These are phyloP conservation scores for Starmerella tilneyi DNA, from an alignment of 805 yeast species.

Conservation along the genomic window DNA sequence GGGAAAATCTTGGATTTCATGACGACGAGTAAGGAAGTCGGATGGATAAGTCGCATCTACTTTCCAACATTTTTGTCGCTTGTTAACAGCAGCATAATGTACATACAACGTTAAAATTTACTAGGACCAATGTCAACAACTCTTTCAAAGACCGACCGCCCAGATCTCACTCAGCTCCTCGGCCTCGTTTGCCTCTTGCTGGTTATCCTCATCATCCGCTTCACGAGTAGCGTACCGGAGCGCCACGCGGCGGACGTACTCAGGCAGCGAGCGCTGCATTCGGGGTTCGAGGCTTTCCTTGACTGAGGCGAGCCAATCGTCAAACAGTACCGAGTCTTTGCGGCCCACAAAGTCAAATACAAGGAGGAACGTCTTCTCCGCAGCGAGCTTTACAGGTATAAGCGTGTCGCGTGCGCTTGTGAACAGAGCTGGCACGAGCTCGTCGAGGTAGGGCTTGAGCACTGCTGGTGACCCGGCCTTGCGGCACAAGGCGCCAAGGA, in stretches of 20 bases:
- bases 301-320: constrained; percentile 46
- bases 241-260: constrained; percentile 87
- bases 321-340: constrained; percentile 42
- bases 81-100: no score
- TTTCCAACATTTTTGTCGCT: not conserved
- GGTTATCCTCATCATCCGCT: constrained; percentile 64
- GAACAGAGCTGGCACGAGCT: constrained; percentile 63
- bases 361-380: constrained; percentile 77
- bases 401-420: constrained; percentile 75
- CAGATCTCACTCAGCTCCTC: constrained; percentile 41
- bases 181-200: constrained; percentile 65
- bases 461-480: constrained; percentile 47
- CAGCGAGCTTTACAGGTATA: constrained; percentile 87
- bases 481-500: constrained; percentile 55
- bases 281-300: constrained; percentile 27
- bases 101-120: not conserved
- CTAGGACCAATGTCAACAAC: not conserved
- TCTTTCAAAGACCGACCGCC: constrained; percentile 14
- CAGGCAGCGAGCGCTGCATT: constrained; percentile 60
- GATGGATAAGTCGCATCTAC: no score
- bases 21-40: constrained; percentile 6
- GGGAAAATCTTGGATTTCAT: constrained; percentile 46
- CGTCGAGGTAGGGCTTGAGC: constrained; percentile 45
- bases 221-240: constrained; percentile 74
- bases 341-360: constrained; percentile 59